Evolutionary conservation across 2,329 filamentous ascomycete species (phyloP).

Genomic region (Aquanectria penicillioides): DNA sequence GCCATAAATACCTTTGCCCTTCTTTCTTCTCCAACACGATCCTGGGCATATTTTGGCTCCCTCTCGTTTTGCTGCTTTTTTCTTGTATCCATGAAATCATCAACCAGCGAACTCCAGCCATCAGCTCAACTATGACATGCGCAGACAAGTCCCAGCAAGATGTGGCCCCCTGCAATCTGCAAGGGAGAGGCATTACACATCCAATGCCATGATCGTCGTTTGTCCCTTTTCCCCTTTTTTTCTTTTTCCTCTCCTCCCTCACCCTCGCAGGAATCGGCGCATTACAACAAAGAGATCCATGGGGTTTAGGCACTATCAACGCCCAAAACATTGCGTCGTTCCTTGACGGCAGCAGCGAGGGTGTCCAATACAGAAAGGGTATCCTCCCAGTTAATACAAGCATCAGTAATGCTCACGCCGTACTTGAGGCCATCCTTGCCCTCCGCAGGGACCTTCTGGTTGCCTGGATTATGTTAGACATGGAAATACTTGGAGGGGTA

Average conservation of each 20-base stretch:
- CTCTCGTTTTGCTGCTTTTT: constrained; percentile 23
- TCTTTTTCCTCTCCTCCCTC: too few relatives aligned
- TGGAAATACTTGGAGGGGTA: not conserved
- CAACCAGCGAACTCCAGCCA: constrained; percentile 39
- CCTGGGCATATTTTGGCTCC: constrained; percentile 16
- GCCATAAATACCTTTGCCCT: too few relatives aligned
- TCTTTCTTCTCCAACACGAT: constrained; percentile 7
- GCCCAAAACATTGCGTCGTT: constrained; percentile 52
- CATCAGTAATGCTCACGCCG: constrained; percentile 96
- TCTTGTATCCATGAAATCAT: constrained; percentile 35
- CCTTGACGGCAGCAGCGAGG: constrained; percentile 82
- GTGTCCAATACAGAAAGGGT: constrained; percentile 81
- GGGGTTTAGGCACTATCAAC: constrained; percentile 35
- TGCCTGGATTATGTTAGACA: constrained; percentile 60
- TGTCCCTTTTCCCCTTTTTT: too few relatives aligned
- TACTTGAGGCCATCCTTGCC: constrained; percentile 88
- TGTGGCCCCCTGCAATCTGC: constrained; percentile 13
- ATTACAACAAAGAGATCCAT: not conserved
- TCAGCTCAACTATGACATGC: constrained; percentile 28
- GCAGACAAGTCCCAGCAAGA: constrained; percentile 23
- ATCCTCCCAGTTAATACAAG: constrained; percentile 94
- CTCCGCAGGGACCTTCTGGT: constrained; percentile 90
- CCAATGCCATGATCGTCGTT: not conserved
- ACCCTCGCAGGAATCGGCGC: not conserved
- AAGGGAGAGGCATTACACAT: constrained; percentile 4